These are phyloP conservation scores for Gigaspora rosea DNA, from an alignment of 192 early-diverging fungal genomes.

Conservation along the genomic window DNA sequence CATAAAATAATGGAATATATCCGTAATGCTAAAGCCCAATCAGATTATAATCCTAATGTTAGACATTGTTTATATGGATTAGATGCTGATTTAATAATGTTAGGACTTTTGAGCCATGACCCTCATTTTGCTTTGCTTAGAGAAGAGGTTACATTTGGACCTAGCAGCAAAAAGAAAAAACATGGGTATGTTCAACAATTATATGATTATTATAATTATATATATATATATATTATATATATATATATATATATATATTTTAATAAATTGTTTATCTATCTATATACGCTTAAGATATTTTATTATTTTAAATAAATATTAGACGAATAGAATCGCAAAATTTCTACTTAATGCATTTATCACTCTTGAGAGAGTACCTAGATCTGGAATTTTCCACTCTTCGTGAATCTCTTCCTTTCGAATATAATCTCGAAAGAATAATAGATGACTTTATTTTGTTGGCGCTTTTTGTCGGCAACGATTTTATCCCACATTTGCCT, in stretches of 20 bases:
- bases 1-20: constrained; percentile 99
- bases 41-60: constrained; percentile 84
- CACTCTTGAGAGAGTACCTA: constrained; percentile 89
- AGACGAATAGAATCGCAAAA: constrained; percentile 55
- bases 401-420: constrained; percentile 55
- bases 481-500: constrained; percentile 94
- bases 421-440: constrained; percentile 87
- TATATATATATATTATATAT: too few relatives aligned
- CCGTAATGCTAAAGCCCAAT: constrained; percentile 76
- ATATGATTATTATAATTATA: background rate
- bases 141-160: constrained; percentile 89
- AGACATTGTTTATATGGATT: constrained; percentile 96
- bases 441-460: constrained; percentile 97
- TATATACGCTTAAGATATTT: too few relatives aligned
- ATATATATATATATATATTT: too few relatives aligned
- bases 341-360: constrained; percentile 82
- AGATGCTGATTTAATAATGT: constrained; percentile 98
- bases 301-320: background rate
- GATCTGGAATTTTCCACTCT: constrained; percentile 79
- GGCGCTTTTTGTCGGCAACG: constrained; percentile 95
- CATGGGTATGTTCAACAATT: constrained; percentile 9
- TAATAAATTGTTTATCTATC: too few relatives aligned
- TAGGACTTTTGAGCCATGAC: constrained; percentile 93
- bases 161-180: constrained; percentile 53
- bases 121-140: constrained; percentile 95